Conservation (phyloP, 2,329 filamentous ascomycete species). For the Fusarium citri region DNA sequence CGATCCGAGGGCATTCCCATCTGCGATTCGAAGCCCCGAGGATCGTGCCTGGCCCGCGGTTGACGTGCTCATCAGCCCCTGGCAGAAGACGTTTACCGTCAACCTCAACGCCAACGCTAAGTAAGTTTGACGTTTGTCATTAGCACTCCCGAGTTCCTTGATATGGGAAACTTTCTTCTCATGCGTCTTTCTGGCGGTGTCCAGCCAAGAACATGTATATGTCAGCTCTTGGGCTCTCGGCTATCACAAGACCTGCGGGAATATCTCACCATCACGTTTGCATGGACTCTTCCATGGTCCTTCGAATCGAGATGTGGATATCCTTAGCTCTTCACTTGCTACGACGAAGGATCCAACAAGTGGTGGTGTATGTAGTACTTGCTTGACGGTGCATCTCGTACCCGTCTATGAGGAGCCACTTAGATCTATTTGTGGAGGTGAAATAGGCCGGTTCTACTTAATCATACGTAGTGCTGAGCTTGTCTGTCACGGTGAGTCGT, state of each 20-base stretch:
- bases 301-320: constrained; percentile 27
- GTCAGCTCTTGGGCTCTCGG: constrained; percentile 11
- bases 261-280: background rate
- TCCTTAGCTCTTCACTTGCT: constrained; percentile 15
- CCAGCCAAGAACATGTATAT: constrained; percentile 17
- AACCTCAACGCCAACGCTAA: constrained; percentile 34
- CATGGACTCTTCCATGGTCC: constrained; percentile 18
- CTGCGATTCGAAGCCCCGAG: constrained; percentile 1
- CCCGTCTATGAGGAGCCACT: constrained; percentile 8
- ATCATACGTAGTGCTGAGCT: constrained; percentile 29
- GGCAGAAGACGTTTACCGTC: constrained; percentile 23
- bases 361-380: constrained; percentile 33
- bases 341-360: background rate
- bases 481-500: constrained; percentile 12
- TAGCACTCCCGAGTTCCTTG: constrained; percentile 4
- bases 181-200: constrained; percentile 10
- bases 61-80: constrained; percentile 29
- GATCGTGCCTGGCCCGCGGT: constrained; percentile 13
- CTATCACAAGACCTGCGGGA: constrained; percentile 9
- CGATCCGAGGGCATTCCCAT: constrained; percentile 12
- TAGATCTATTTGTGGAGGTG: constrained; percentile 28
- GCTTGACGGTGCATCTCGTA: background rate
- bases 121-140: constrained; percentile 11
- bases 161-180: background rate
- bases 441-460: constrained; percentile 8